phyloP scores from a whole-genome alignment of 805 yeast species.

The Ogataea pini region DNA sequence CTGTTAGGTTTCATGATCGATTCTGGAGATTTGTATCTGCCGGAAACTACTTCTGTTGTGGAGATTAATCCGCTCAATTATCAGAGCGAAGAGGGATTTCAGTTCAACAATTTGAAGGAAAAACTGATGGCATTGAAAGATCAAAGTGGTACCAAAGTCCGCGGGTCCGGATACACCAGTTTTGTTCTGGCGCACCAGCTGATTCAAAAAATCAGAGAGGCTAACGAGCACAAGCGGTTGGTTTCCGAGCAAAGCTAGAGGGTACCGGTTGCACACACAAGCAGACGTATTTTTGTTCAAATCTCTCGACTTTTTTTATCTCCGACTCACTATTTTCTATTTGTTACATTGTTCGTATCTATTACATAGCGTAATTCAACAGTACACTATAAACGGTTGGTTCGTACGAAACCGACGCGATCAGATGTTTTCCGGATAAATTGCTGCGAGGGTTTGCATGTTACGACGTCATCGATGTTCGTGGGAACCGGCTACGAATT shows the following conservation, averaged over 20 bases:
- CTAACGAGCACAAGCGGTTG: slow-evolving; percentile 12
- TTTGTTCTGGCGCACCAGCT: slow-evolving; percentile 21
- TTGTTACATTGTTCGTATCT: slow-evolving; percentile 4
- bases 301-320: no score
- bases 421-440: slow-evolving; percentile 7
- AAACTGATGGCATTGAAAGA: slow-evolving; percentile 27
- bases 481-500: slow-evolving; percentile 1
- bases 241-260: neutral
- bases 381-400: neutral
- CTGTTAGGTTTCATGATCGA: slow-evolving; percentile 42
- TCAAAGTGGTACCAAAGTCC: slow-evolving; percentile 15
- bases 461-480: slow-evolving; percentile 2
- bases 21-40: slow-evolving; percentile 41
- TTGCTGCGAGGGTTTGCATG: neutral
- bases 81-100: slow-evolving; percentile 15
- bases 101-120: slow-evolving; percentile 26
- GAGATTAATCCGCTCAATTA: slow-evolving; percentile 21
- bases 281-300: no score
- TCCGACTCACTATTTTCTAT: neutral
- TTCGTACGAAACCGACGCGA: neutral
- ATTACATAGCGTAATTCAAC: neutral
- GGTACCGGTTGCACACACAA: neutral
- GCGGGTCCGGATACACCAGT: slow-evolving; percentile 11
- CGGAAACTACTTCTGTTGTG: slow-evolving; percentile 14
- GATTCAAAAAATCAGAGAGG: slow-evolving; percentile 16